Evolutionary conservation across 2,329 filamentous ascomycete genomes (phyloP).

Genomic region (Ceratocystis alfenasii): DNA sequence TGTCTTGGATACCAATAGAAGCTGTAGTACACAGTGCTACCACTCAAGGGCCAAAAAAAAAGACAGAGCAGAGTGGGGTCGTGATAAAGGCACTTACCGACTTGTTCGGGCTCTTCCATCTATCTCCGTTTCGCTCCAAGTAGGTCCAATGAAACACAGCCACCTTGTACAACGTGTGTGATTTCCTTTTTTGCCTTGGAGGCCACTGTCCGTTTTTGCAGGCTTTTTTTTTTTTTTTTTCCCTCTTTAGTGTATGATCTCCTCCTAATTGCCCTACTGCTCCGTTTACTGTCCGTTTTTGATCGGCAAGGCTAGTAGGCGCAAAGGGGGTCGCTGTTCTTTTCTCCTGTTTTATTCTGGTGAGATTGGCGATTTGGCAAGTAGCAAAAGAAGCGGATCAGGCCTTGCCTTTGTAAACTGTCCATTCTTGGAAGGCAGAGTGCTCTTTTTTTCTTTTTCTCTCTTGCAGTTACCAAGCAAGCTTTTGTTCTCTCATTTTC

Average conservation of each 20-base stretch:
- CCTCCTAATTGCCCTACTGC: background rate
- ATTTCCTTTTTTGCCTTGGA: background rate
- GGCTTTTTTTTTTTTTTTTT: background rate
- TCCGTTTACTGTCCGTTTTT: conserved; percentile 3
- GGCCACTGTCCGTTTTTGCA: too few species aligned
- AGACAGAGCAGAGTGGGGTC: background rate
- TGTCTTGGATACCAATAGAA: background rate
- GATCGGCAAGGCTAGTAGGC: conserved; percentile 1
- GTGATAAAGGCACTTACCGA: background rate
- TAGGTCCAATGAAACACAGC: conserved; percentile 2
- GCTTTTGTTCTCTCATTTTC: background rate
- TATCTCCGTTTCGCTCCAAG: too few species aligned
- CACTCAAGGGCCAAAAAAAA: background rate
- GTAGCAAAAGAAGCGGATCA: background rate
- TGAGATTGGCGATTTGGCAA: background rate
- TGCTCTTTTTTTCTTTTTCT: background rate
- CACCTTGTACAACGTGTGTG: background rate
- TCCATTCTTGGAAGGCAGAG: background rate
- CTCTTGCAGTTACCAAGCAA: background rate
- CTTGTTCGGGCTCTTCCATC: background rate
- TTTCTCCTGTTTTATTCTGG: background rate
- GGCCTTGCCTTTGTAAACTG: background rate
- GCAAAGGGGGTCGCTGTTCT: background rate
- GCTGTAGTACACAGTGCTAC: background rate
- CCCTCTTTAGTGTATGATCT: background rate